Evolutionary conservation across 208 protist genomes (phyloP).

Genomic region (Leishmania major): DNA sequence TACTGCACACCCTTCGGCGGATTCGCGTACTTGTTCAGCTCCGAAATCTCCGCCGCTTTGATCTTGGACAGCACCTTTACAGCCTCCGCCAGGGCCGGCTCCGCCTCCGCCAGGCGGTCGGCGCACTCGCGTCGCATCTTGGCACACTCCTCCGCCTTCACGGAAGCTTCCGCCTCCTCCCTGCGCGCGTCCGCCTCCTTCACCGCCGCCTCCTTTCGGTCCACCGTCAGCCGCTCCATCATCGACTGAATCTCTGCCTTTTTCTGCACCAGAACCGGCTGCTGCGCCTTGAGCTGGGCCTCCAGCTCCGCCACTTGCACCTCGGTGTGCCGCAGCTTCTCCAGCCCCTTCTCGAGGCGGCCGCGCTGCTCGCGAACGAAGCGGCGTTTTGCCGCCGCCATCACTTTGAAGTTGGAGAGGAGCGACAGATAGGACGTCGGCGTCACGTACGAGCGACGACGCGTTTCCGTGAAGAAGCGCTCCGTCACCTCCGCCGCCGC

Average conservation of each 20-base stretch:
- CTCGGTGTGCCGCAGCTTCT: slow-evolving; percentile 94
- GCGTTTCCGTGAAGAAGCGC: slow-evolving; percentile 91
- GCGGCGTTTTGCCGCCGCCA: slow-evolving; percentile 85
- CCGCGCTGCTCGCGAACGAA: slow-evolving; percentile 83
- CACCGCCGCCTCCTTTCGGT: slow-evolving; percentile 91
- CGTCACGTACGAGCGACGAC: slow-evolving; percentile 97
- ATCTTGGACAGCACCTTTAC: slow-evolving; percentile 95
- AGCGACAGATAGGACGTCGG: slow-evolving; percentile 98
- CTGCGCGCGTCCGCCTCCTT: slow-evolving; percentile 83
- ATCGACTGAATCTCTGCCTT: slow-evolving; percentile 92
- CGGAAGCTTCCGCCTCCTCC: slow-evolving; percentile 93
- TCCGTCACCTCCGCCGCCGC: slow-evolving; percentile 85
- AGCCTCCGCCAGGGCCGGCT: slow-evolving; percentile 95
- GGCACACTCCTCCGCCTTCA: slow-evolving; percentile 94
- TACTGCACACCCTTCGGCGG: slow-evolving; percentile 97
- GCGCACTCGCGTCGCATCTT: slow-evolving; percentile 93
- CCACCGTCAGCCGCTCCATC: slow-evolving; percentile 92
- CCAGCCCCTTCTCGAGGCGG: slow-evolving; percentile 95
- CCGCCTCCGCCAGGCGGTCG: slow-evolving; percentile 94
- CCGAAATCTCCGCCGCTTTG: slow-evolving; percentile 96
- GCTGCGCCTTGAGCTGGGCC: slow-evolving; percentile 92
- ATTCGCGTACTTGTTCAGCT: slow-evolving; percentile 96
- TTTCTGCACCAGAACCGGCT: slow-evolving; percentile 95
- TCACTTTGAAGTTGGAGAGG: slow-evolving; percentile 87
- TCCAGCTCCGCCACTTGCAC: slow-evolving; percentile 95